phyloP scores from a whole-genome alignment of 1,139 yeast genomes.

The Entelexis paramagnoliae region DNA sequence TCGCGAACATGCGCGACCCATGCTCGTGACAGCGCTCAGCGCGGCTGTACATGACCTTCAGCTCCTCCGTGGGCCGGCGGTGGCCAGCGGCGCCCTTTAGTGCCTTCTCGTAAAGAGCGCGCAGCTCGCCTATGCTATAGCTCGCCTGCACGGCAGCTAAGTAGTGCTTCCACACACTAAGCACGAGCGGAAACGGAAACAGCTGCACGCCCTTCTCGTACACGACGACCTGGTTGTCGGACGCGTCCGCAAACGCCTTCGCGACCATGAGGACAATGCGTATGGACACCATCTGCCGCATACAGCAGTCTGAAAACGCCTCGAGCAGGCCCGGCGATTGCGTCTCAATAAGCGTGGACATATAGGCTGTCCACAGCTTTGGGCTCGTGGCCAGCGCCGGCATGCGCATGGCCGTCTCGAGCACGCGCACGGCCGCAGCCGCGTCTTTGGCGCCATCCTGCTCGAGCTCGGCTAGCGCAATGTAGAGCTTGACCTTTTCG shows the following conservation, averaged over 20 bases:
- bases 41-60: constrained; percentile 7
- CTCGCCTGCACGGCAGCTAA: background rate
- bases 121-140: background rate
- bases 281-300: constrained; percentile 9
- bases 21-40: constrained; percentile 4
- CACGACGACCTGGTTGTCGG: constrained; percentile 10
- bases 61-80: constrained; percentile 11
- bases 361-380: constrained; percentile 10
- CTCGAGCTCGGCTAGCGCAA: constrained; percentile 7
- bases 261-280: constrained; percentile 13
- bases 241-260: constrained; percentile 6
- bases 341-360: constrained; percentile 6
- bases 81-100: constrained; percentile 1
- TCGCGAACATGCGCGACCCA: constrained; percentile 15
- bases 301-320: constrained; percentile 16
- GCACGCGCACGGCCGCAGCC: background rate
- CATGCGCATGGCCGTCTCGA: constrained; percentile 5
- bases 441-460: constrained; percentile 2
- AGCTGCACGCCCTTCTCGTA: constrained; percentile 14
- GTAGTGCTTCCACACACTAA: constrained; percentile 17
- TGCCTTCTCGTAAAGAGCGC: constrained; percentile 10
- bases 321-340: constrained; percentile 3
- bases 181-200: constrained; percentile 13
- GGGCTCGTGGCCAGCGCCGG: background rate
- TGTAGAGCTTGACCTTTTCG: constrained; percentile 4